Conservation (phyloP, 164 flowering plant species). For the Stephania yunnanensis region DNA sequence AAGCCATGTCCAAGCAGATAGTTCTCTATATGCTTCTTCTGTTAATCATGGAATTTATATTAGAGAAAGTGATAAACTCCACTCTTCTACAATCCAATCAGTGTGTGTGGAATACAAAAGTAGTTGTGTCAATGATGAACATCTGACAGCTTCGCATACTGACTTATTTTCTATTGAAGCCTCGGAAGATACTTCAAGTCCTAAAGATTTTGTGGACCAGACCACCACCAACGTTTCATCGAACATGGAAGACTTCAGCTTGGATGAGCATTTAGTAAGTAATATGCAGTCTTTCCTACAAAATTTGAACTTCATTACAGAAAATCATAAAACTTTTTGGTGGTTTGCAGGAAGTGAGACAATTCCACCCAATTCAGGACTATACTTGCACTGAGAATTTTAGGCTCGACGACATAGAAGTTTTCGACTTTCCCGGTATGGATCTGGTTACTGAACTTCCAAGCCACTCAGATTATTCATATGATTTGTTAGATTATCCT, state of each 20-base stretch:
- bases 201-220: slow-evolving; percentile 27
- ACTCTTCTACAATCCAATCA: slow-evolving; percentile 24
- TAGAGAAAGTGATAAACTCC: slow-evolving; percentile 19
- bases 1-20: slow-evolving; percentile 28
- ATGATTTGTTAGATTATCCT: slow-evolving; percentile 44
- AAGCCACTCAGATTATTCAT: slow-evolving; percentile 28
- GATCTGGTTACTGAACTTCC: slow-evolving; percentile 34
- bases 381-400: slow-evolving; percentile 29
- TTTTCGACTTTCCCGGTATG: slow-evolving; percentile 29
- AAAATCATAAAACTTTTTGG: slow-evolving; percentile 22
- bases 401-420: slow-evolving; percentile 32
- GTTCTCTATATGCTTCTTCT: slow-evolving; percentile 20
- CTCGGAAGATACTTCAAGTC: slow-evolving; percentile 15
- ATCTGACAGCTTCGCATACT: slow-evolving; percentile 11
- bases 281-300: slow-evolving; percentile 25
- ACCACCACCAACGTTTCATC: slow-evolving; percentile 14
- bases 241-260: slow-evolving; percentile 21
- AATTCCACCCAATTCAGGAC: slow-evolving; percentile 35
- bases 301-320: slow-evolving; percentile 25
- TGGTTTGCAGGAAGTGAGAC: slow-evolving; percentile 30
- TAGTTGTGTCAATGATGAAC: slow-evolving; percentile 12
- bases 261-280: slow-evolving; percentile 19
- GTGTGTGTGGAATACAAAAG: slow-evolving; percentile 17
- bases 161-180: slow-evolving; percentile 26
- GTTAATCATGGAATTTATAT: slow-evolving; percentile 20